These are phyloP conservation scores for Fomitiporia mediterranea DNA, from an alignment of 1,284 basidiomycete species.

Conservation along the genomic window DNA sequence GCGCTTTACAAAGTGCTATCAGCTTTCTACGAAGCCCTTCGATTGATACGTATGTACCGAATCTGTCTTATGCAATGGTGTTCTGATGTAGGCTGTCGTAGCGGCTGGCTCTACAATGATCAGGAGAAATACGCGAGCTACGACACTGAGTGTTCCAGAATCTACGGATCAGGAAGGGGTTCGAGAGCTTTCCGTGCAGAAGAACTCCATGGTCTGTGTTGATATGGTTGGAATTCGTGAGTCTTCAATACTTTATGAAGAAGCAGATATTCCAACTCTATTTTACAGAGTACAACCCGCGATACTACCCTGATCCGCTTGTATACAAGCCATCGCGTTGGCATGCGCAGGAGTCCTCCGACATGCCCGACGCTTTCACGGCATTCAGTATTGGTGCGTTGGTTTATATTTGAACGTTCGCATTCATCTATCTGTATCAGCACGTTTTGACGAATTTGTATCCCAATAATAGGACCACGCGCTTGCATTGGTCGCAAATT, in stretches of 20 bases:
- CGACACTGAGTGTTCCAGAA: constrained; percentile 9
- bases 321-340: constrained; percentile 37
- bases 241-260: constrained; percentile 24
- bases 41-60: constrained; percentile 41
- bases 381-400: constrained; percentile 44
- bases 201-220: constrained; percentile 34
- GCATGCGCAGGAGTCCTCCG: constrained; percentile 28
- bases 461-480: constrained; percentile 37
- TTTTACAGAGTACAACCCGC: constrained; percentile 32
- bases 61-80: neutral
- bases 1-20: constrained; percentile 43
- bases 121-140: constrained; percentile 16
- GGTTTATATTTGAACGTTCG: neutral
- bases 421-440: neutral
- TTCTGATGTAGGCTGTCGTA: constrained; percentile 4
- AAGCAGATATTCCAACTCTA: neutral
- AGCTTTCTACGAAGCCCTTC: constrained; percentile 41
- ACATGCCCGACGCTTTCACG: constrained; percentile 35
- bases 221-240: constrained; percentile 50
- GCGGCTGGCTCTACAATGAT: constrained; percentile 21
- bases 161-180: constrained; percentile 12
- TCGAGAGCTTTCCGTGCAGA: constrained; percentile 24
- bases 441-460: neutral
- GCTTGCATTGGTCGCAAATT: constrained; percentile 54
- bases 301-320: constrained; percentile 36